A percentile compares a stretch with the other conserved stretches of the same genome.
These are phyloP conservation scores for Diplodia scrobiculata DNA, from an alignment of 2,329 filamentous ascomycete species.

Conservation along the genomic window DNA sequence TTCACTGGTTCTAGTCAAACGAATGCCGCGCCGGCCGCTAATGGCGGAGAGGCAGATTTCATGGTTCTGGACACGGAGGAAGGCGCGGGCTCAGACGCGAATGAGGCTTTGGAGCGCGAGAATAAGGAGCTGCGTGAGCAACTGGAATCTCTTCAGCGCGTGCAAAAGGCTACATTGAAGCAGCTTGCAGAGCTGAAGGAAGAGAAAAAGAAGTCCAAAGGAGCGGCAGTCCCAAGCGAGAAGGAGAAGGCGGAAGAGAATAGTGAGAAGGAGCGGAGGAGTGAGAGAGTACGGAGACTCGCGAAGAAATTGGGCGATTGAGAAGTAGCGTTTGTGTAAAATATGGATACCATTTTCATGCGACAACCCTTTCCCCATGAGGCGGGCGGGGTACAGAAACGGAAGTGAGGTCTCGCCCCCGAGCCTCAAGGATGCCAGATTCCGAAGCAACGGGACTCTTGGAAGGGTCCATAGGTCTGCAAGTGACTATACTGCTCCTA, in stretches of 20 bases:
- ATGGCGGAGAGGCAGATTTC: constrained; percentile 40
- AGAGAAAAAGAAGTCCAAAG: constrained; percentile 45
- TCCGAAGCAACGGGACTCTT: no score
- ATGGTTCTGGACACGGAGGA: constrained; percentile 39
- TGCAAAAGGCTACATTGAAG: constrained; percentile 51
- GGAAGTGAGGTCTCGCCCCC: no score
- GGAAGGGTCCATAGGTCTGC: no score
- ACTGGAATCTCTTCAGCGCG: constrained; percentile 48
- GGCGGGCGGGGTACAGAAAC: no score
- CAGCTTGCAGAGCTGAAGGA: constrained; percentile 50
- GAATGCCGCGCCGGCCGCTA: constrained; percentile 23
- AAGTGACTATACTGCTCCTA: no score
- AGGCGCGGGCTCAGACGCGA: not conserved
- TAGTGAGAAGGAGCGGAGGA: constrained; percentile 15
- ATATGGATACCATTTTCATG: no score
- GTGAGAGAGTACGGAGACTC: not conserved
- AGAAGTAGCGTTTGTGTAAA: not conserved
- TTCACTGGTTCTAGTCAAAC: constrained; percentile 32
- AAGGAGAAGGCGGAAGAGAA: constrained; percentile 33
- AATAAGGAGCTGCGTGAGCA: constrained; percentile 43
- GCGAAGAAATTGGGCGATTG: constrained; percentile 14
- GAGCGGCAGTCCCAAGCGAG: constrained; percentile 32
- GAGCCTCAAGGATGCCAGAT: no score
- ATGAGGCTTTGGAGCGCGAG: constrained; percentile 7
- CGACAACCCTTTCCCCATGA: no score